phyloP scores from a whole-genome alignment of 352 stramenopile genomes.

The Phytophthora palmivora region DNA sequence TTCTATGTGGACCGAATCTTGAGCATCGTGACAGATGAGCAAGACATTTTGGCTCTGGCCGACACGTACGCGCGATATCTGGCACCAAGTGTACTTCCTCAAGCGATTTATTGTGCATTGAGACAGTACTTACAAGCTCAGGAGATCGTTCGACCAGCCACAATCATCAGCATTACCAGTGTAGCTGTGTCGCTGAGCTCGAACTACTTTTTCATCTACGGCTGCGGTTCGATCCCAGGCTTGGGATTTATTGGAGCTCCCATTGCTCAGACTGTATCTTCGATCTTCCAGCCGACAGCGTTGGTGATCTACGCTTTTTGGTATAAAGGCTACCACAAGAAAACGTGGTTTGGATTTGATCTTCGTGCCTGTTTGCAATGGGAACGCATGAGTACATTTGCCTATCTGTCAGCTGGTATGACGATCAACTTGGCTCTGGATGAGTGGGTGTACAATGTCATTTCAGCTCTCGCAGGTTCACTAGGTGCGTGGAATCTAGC shows the following conservation, averaged over 20 bases:
- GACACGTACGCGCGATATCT: conserved; percentile 69
- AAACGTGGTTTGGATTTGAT: conserved; percentile 79
- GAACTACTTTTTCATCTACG: conserved; percentile 88
- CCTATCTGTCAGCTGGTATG: conserved; percentile 74
- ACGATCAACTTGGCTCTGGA: conserved; percentile 81
- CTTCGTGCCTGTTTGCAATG: conserved; percentile 58
- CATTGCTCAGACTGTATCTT: conserved; percentile 72
- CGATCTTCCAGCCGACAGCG: conserved; percentile 77
- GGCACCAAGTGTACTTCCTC: conserved; percentile 68
- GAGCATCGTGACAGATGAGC: conserved; percentile 70
- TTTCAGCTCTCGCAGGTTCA: conserved; percentile 72
- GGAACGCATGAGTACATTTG: conserved; percentile 72
- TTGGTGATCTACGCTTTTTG: conserved; percentile 76
- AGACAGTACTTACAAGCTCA: conserved; percentile 84
- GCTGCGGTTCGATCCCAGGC: conserved; percentile 58
- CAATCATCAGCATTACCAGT: conserved; percentile 75
- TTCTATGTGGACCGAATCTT: conserved; percentile 84
- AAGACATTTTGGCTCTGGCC: conserved; percentile 62
- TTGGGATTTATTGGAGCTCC: conserved; percentile 80
- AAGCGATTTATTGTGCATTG: conserved; percentile 75
- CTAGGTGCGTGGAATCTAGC: conserved; percentile 71
- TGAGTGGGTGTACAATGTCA: conserved; percentile 84
- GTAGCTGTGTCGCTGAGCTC: conserved; percentile 70
- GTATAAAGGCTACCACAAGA: conserved; percentile 84
- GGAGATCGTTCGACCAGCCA: conserved; percentile 82